Conservation (phyloP, 306 rosid species). For the Canavalia gladiata region DNA sequence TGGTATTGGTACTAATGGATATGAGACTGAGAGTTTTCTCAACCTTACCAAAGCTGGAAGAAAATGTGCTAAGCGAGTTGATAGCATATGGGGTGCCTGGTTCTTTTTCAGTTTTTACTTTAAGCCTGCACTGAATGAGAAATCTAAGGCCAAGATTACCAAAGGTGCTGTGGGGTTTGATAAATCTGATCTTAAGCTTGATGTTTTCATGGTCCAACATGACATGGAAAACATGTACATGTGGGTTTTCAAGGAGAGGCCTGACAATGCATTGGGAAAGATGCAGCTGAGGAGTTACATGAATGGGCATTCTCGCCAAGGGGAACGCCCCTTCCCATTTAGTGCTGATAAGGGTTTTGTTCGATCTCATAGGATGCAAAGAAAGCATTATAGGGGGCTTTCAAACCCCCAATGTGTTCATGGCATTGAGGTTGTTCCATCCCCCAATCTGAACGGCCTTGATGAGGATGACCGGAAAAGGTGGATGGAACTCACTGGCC, state of each 20-base stretch:
- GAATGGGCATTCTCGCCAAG: constrained; percentile 80
- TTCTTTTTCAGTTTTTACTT: constrained; percentile 70
- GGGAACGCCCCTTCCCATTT: constrained; percentile 70
- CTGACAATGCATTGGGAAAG: constrained; percentile 71
- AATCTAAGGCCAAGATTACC: constrained; percentile 59
- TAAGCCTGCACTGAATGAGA: constrained; percentile 65
- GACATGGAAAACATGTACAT: constrained; percentile 79
- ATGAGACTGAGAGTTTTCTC: constrained; percentile 59
- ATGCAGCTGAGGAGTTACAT: constrained; percentile 78
- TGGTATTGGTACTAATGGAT: constrained; percentile 59
- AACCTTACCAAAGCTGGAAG: constrained; percentile 58
- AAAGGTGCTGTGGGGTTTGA: constrained; percentile 63
- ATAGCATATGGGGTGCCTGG: constrained; percentile 77
- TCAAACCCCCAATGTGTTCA: constrained; percentile 75
- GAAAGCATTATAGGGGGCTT: constrained; percentile 76
- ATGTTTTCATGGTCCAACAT: constrained; percentile 75
- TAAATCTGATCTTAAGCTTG: constrained; percentile 67
- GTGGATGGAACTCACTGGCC: constrained; percentile 77
- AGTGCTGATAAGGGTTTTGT: constrained; percentile 69
- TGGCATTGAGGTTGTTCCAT: constrained; percentile 66
- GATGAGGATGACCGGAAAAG: constrained; percentile 65
- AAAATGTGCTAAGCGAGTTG: constrained; percentile 66
- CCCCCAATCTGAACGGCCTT: constrained; percentile 61
- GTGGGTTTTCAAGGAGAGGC: constrained; percentile 83
- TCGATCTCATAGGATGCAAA: constrained; percentile 74